Evolutionary conservation across 2,329 filamentous ascomycete species (phyloP).

Genomic region (Mariannaea elegans): DNA sequence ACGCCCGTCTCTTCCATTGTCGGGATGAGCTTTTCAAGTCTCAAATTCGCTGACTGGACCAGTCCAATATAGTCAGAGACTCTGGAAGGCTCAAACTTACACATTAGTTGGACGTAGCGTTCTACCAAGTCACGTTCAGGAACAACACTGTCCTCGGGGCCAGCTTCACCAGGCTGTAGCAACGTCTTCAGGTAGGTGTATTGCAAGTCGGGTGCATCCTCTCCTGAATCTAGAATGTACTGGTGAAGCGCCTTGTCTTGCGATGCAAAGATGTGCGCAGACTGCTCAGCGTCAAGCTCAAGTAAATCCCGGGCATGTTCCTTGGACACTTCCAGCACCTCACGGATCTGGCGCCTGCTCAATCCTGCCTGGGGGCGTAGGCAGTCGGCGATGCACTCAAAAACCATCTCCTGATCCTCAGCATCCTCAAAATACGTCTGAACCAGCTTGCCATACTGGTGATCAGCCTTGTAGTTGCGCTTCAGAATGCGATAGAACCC

Average conservation of each 20-base stretch:
- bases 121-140: conserved; percentile 74
- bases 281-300: conserved; percentile 69
- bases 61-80: conserved; percentile 86
- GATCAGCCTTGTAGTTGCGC: conserved; percentile 82
- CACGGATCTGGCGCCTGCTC: conserved; percentile 73
- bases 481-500: conserved; percentile 93
- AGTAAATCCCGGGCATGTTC: conserved; percentile 73
- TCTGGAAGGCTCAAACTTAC: conserved; percentile 83
- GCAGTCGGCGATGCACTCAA: conserved; percentile 81
- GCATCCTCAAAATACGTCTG: conserved; percentile 86
- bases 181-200: conserved; percentile 81
- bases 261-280: conserved; percentile 71
- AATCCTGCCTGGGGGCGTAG: conserved; percentile 72
- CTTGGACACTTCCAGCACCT: conserved; percentile 74
- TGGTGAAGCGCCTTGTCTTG: conserved; percentile 72
- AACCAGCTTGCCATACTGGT: conserved; percentile 80
- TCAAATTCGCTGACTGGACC: conserved; percentile 79
- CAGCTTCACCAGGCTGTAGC: conserved; percentile 67
- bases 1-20: conserved; percentile 90
- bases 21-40: conserved; percentile 82
- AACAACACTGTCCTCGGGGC: conserved; percentile 42
- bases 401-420: conserved; percentile 78
- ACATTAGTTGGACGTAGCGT: conserved; percentile 90
- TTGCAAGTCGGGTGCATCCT: conserved; percentile 70
- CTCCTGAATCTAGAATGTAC: conserved; percentile 69